phyloP scores from a whole-genome alignment of 2,329 filamentous ascomycete species.

The Elsinoe ampelina region DNA sequence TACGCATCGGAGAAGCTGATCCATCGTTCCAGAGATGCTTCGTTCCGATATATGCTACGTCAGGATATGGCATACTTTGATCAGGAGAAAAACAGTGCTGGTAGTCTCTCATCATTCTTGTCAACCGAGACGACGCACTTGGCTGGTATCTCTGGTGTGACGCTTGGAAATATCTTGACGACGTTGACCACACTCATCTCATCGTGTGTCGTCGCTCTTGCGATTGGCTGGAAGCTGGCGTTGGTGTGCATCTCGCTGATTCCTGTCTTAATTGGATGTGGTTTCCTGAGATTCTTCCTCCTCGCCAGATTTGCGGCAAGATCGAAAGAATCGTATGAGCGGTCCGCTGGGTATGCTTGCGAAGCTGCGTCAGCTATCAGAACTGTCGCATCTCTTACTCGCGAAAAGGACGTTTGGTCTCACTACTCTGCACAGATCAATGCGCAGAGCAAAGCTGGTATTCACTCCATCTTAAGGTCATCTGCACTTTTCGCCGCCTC shows the following conservation, averaged over 20 bases:
- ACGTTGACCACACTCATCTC: constrained; percentile 70
- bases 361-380: constrained; percentile 91
- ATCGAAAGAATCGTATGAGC: constrained; percentile 69
- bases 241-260: constrained; percentile 73
- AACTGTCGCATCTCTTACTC: constrained; percentile 82
- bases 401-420: constrained; percentile 69
- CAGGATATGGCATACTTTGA: constrained; percentile 94
- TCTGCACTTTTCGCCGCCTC: constrained; percentile 73
- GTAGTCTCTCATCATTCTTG: constrained; percentile 78
- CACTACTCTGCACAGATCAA: constrained; percentile 62
- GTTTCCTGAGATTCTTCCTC: constrained; percentile 83
- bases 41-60: constrained; percentile 79
- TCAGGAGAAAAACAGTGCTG: constrained; percentile 76
- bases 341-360: constrained; percentile 77
- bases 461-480: constrained; percentile 66
- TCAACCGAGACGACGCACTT: constrained; percentile 85
- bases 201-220: constrained; percentile 60
- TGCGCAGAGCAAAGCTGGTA: constrained; percentile 55
- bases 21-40: constrained; percentile 68
- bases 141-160: constrained; percentile 77
- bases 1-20: constrained; percentile 80
- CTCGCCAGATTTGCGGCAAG: constrained; percentile 69
- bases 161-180: constrained; percentile 75
- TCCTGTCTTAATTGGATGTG: constrained; percentile 66
- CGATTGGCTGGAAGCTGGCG: constrained; percentile 78